A percentile compares a stretch with the other conserved stretches of the same genome.
These are phyloP conservation scores for Candida pseudoglaebosa DNA, from an alignment of 805 yeast species.

Conservation along the genomic window DNA sequence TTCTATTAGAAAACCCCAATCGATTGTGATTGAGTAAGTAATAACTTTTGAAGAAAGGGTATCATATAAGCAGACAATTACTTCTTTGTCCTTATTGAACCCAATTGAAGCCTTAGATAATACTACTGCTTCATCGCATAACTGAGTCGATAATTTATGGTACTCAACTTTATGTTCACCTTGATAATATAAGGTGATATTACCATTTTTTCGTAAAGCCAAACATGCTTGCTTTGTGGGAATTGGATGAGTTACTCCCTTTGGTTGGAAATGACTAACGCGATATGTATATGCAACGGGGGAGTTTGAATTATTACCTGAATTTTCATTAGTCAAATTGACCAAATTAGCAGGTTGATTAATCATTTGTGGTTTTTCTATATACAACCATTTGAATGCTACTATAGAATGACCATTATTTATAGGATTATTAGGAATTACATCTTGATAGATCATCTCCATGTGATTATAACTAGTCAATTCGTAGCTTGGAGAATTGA, in stretches of 20 bases:
- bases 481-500: constrained; percentile 38
- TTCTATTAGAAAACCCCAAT: constrained; percentile 54
- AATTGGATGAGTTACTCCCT: constrained; percentile 66
- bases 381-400: constrained; percentile 68
- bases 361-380: constrained; percentile 62
- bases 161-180: constrained; percentile 61
- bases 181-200: constrained; percentile 57
- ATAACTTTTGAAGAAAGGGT: constrained; percentile 30
- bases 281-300: constrained; percentile 45
- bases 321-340: constrained; percentile 7
- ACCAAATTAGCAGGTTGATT: constrained; percentile 54
- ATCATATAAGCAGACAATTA: constrained; percentile 43
- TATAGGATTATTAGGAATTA: constrained; percentile 10
- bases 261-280: constrained; percentile 55
- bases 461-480: constrained; percentile 41
- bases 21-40: constrained; percentile 40
- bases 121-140: constrained; percentile 23
- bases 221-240: constrained; percentile 67
- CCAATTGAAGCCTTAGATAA: constrained; percentile 48
- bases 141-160: constrained; percentile 28
- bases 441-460: constrained; percentile 48
- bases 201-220: constrained; percentile 61
- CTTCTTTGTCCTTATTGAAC: constrained; percentile 43
- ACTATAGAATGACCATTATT: constrained; percentile 23
- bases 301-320: constrained; percentile 3